Evolutionary conservation across 2,329 filamentous ascomycete genomes (phyloP).

Genomic region (Ophiocordyceps polyrhachis-furcata): DNA sequence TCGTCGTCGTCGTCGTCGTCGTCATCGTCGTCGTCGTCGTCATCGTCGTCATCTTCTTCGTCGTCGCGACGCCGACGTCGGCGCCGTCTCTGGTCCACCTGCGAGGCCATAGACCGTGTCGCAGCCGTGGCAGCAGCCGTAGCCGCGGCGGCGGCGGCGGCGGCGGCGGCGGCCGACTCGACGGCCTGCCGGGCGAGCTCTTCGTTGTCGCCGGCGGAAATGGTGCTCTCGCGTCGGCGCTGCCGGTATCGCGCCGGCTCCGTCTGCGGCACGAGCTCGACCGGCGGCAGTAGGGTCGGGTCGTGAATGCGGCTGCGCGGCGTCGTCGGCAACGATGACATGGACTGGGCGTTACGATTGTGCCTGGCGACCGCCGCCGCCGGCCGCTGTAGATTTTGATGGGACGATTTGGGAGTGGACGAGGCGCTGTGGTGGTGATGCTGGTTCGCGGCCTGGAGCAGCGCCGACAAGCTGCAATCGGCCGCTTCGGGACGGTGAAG

Average conservation of each 20-base stretch:
- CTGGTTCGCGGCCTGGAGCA: conserved; percentile 60
- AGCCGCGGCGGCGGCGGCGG: conserved; percentile 30
- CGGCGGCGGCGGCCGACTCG: conserved; percentile 32
- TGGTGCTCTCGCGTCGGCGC: conserved; percentile 65
- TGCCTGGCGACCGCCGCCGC: conserved; percentile 35
- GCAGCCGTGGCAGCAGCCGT: conserved; percentile 4
- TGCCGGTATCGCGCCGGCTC: conserved; percentile 23
- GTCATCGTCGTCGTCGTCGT: conserved; percentile 11
- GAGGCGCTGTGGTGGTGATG: conserved; percentile 46
- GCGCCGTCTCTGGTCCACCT: conserved; percentile 7
- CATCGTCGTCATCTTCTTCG: conserved; percentile 6
- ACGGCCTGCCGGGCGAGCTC: conserved; percentile 36
- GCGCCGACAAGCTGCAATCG: conserved; percentile 53
- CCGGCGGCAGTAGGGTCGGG: conserved; percentile 38
- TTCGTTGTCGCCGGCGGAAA: conserved; percentile 48
- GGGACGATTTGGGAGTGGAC: conserved; percentile 41
- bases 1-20: conserved; percentile 4
- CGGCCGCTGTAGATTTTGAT: not conserved
- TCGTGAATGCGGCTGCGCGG: conserved; percentile 37
- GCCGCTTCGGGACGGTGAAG: conserved; percentile 27
- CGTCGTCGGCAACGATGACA: conserved; percentile 70
- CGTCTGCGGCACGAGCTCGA: conserved; percentile 41
- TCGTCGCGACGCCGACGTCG: conserved; percentile 8
- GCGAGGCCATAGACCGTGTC: conserved; percentile 12
- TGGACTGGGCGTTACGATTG: conserved; percentile 57